Evolutionary conservation across 106 monocot species (phyloP), one percentile per base, ranked within the genome.

Genomic region (Dactylorhiza incarnata): DNA sequence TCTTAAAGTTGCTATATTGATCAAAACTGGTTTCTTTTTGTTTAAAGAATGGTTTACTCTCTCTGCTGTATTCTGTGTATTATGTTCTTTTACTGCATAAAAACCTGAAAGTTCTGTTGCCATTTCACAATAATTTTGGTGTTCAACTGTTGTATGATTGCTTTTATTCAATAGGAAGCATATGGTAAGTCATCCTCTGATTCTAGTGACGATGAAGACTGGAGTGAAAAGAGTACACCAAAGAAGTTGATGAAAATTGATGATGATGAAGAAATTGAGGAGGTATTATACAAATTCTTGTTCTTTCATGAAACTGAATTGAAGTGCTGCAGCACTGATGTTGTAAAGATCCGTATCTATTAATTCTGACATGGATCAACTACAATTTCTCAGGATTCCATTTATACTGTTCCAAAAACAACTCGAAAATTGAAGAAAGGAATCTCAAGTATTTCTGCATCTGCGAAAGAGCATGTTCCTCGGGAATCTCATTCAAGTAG

Each of bases 141-240:
- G 19, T 65, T 65, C 37, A 65, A 72, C 9, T 20, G 22, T 23
- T 19, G 29, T 78, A 29, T 76, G 37, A 56, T 29, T 54, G 68
- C 50, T 77, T 62, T 17, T 37, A 74, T 74, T 83, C 74, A 82
- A 74, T 72, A 92, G 95, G 95, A 92, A 79, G 45, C 82, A 23
- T 87, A 89, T 84, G 89, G 86, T 46, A 83, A 89, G 48, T 29
- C 29, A 59, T 87, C 85, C 75, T 89, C 92, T 47, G 84, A 80
- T 77, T 83, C 95, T 53, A 90, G 88, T 75, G 86, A 92, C 45
- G 92, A 92, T 86, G 95, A 91, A 79, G 89, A 87, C 15, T 89
- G 87, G 88, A 49, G 68, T 69, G 82, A 73, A 9, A 81, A 51
- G 68, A 78, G 37, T 58, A 78, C 74, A 48, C 49, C 63, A 49